Conservation (phyloP, 306 rosid genomes). For the Vigna nakashimae region DNA sequence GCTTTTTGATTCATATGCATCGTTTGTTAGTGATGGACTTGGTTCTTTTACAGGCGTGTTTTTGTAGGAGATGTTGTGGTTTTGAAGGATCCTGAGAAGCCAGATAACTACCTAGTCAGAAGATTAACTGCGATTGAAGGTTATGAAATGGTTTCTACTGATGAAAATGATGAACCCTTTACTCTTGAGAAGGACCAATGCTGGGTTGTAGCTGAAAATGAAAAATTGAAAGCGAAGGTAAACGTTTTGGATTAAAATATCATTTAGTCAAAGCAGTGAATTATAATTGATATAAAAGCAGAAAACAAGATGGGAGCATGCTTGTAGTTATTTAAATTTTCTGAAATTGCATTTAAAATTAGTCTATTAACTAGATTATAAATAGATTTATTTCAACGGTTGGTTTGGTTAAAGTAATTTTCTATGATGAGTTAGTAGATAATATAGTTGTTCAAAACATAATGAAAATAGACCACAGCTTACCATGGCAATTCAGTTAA, state of each 20-base stretch:
- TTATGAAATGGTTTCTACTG: slow-evolving; percentile 81
- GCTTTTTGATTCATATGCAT: slow-evolving; percentile 16
- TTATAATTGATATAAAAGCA: slow-evolving; percentile 12
- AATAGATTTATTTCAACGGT: slow-evolving; percentile 3
- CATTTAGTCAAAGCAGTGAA: slow-evolving; percentile 18
- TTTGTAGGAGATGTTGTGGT: slow-evolving; percentile 95
- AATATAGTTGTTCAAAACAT: neutral
- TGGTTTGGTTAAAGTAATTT: slow-evolving; percentile 29
- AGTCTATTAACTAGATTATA: neutral
- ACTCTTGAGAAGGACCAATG: slow-evolving; percentile 80
- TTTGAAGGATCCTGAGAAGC: slow-evolving; percentile 81
- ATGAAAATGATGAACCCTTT: slow-evolving; percentile 87
- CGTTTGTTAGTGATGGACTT: slow-evolving; percentile 42
- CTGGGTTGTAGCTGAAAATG: slow-evolving; percentile 95
- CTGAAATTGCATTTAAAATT: slow-evolving; percentile 15
- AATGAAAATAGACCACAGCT: neutral
- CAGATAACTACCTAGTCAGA: slow-evolving; percentile 71
- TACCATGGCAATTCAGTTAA: slow-evolving; percentile 4
- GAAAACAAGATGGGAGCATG: neutral
- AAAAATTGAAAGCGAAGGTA: slow-evolving; percentile 85
- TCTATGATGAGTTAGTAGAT: neutral
- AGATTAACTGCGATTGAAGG: slow-evolving; percentile 93
- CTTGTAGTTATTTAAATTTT: slow-evolving; percentile 23
- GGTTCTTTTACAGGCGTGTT: slow-evolving; percentile 73
- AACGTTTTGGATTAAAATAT: slow-evolving; percentile 16